Conservation (phyloP, 148 eudicot species). For the Silene uniflora region DNA sequence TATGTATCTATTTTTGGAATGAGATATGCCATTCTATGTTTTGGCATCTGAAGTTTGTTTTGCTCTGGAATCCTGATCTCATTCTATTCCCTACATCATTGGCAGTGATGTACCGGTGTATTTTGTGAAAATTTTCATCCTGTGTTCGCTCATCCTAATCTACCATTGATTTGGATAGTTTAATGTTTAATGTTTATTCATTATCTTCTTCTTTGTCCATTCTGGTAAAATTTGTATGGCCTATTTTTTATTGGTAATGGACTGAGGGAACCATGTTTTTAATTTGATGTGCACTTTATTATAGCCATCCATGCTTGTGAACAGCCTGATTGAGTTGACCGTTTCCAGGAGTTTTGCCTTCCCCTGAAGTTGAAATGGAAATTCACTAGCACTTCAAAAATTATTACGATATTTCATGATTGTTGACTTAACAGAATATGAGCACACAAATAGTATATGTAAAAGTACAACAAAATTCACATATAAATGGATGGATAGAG, state of each 20-base stretch:
- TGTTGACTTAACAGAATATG: not conserved
- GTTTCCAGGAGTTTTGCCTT: not conserved
- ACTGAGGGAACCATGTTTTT: not conserved
- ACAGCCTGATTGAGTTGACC: not conserved
- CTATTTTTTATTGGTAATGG: not conserved
- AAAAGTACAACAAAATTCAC: not conserved
- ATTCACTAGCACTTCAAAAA: not conserved
- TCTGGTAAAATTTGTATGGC: not conserved
- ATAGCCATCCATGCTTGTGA: too few species aligned
- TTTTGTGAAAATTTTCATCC: not conserved
- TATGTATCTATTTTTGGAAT: not conserved
- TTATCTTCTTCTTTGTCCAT: not conserved
- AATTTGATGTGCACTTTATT: not conserved
- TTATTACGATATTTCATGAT: not conserved
- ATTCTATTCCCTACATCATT: not conserved
- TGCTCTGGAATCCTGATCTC: slow-evolving; percentile 1
- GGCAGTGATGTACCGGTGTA: not conserved
- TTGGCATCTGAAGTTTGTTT: not conserved
- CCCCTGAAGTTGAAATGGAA: not conserved
- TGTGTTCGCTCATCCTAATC: not conserved
- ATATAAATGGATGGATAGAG: not conserved
- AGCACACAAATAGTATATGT: not conserved
- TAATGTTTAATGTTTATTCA: not conserved
- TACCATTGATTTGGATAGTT: not conserved
- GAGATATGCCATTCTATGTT: not conserved